phyloP scores from a whole-genome alignment of 495 filamentous ascomycete genomes.

The Tuber melanosporum region DNA sequence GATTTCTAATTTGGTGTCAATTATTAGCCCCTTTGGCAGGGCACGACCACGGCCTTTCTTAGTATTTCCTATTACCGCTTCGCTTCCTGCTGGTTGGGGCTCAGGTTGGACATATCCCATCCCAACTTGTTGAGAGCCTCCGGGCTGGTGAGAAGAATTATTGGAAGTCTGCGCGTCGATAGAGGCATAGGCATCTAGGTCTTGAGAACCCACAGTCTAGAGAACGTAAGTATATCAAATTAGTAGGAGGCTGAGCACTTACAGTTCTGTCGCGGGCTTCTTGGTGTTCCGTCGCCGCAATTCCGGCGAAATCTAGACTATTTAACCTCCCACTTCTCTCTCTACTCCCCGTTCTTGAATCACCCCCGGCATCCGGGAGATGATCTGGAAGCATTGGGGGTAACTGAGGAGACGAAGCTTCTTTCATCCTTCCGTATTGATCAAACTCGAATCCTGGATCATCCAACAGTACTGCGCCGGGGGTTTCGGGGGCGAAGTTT shows the following conservation, averaged over 20 bases:
- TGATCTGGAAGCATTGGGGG: conserved; percentile 10
- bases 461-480: conserved; percentile 41
- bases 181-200: not conserved
- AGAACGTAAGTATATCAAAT: not conserved
- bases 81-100: not conserved
- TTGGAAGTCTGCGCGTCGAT: not conserved
- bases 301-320: conserved; percentile 46
- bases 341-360: conserved; percentile 6
- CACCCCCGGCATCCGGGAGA: conserved; percentile 12
- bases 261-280: conserved; percentile 40
- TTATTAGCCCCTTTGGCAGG: not conserved
- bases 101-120: not conserved
- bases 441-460: conserved; percentile 62
- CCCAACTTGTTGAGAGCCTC: not conserved
- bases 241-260: not conserved
- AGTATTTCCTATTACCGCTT: not conserved
- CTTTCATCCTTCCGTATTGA: conserved; percentile 56
- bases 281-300: conserved; percentile 44
- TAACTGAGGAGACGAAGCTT: conserved; percentile 28
- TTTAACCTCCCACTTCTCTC: conserved; percentile 31
- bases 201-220: not conserved
- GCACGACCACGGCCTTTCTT: conserved; percentile 33
- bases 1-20: conserved; percentile 49
- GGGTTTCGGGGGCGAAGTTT: conserved; percentile 38
- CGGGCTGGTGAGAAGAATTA: not conserved